These are phyloP conservation scores for Excoecaria agallocha DNA, from an alignment of 345 rosid species.

Conservation along the genomic window DNA sequence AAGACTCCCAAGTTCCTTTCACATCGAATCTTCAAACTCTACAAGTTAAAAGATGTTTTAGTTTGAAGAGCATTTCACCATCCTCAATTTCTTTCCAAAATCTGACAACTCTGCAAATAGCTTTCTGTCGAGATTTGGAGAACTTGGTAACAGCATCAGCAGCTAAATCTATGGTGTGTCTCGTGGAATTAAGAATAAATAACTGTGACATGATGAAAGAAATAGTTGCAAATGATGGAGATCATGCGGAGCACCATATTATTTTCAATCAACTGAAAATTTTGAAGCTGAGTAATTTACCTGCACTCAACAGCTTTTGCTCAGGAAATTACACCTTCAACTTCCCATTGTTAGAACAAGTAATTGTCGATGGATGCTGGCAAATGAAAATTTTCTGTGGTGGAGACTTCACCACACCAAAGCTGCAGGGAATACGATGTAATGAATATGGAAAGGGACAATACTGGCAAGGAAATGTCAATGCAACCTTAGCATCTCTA, in stretches of 20 bases:
- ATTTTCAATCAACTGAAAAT: slow-evolving; percentile 1
- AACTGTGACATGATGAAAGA: slow-evolving; percentile 14
- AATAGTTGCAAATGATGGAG: slow-evolving; percentile 7
- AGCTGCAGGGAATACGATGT: not conserved
- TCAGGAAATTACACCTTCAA: not conserved
- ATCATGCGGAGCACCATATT: slow-evolving; percentile 1
- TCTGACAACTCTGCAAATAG: not conserved
- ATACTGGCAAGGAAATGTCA: not conserved
- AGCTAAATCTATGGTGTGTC: slow-evolving; percentile 19
- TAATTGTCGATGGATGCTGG: not conserved
- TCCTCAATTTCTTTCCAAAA: slow-evolving; percentile 8
- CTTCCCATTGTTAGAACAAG: not conserved
- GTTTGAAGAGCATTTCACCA: slow-evolving; percentile 5
- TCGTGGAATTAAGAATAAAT: slow-evolving; percentile 8
- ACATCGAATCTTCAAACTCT: not conserved
- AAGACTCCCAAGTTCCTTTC: not conserved
- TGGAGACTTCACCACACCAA: not conserved
- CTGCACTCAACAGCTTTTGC: slow-evolving; percentile 7
- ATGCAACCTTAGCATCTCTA: not conserved
- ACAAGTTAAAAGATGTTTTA: not conserved
- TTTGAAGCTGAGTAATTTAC: not conserved
- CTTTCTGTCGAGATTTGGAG: not conserved
- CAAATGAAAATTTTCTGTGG: not conserved
- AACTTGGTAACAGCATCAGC: slow-evolving; percentile 6
- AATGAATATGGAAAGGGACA: not conserved